These are phyloP conservation scores for Leishmania tropica DNA, from an alignment of 208 protist genomes.

Conservation along the genomic window DNA sequence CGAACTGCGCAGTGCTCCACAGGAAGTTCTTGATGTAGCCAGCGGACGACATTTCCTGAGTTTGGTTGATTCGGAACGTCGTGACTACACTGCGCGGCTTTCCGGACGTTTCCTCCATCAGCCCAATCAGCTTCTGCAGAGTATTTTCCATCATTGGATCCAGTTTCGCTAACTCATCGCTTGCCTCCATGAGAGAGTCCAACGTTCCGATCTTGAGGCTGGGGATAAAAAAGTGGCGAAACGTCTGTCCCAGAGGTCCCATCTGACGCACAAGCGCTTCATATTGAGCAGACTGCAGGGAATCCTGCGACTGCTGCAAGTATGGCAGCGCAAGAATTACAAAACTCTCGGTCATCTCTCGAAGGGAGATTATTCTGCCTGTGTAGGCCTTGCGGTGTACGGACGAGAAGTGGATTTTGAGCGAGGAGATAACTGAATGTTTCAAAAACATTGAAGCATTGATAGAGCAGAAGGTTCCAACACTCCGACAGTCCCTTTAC, in stretches of 20 bases:
- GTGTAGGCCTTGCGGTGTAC: background rate
- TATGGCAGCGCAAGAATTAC: constrained; percentile 81
- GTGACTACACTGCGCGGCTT: constrained; percentile 78
- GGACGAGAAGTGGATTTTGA: no score
- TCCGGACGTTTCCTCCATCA: constrained; percentile 84
- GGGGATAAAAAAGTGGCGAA: constrained; percentile 85
- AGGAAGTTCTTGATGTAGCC: constrained; percentile 87
- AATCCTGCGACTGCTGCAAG: constrained; percentile 63
- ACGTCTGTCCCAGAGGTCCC: constrained; percentile 60
- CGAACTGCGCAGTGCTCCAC: constrained; percentile 86
- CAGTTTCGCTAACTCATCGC: constrained; percentile 87
- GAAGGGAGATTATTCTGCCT: constrained; percentile 5
- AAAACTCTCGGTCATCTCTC: constrained; percentile 82
- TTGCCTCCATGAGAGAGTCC: constrained; percentile 90
- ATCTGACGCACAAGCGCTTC: constrained; percentile 70
- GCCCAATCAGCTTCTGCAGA: constrained; percentile 75
- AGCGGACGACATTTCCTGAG: constrained; percentile 85
- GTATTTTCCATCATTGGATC: constrained; percentile 76
- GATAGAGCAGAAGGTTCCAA: background rate
- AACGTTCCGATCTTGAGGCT: constrained; percentile 85
- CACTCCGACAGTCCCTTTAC: background rate
- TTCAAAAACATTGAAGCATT: background rate
- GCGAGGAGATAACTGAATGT: background rate
- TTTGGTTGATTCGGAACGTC: constrained; percentile 84
- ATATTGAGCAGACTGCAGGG: constrained; percentile 72